Conservation (phyloP, 257 asterid genomes). For the Avicennia marina region DNA sequence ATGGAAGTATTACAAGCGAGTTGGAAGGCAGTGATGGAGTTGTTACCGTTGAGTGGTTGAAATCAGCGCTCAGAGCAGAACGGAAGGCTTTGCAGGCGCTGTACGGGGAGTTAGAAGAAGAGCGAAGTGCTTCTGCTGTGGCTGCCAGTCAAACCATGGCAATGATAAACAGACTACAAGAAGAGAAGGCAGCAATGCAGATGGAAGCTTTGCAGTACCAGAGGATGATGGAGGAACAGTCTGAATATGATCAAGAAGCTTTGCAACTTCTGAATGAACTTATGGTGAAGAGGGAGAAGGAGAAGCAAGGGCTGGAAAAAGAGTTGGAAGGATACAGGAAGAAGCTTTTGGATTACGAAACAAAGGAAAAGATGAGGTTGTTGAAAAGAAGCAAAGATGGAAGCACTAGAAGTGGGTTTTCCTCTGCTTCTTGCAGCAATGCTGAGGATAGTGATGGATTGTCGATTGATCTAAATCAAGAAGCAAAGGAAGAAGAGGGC, state of each 20-base stretch:
- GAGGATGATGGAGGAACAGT: slow-evolving; percentile 99
- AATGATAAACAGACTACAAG: slow-evolving; percentile 93
- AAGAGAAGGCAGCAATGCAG: slow-evolving; percentile 96
- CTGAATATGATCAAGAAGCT: slow-evolving; percentile 98
- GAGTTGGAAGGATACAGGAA: slow-evolving; percentile 66
- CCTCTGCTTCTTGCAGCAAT: slow-evolving; percentile 77
- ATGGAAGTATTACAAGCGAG: slow-evolving; percentile 84
- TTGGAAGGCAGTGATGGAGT: slow-evolving; percentile 69
- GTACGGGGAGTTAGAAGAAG: slow-evolving; percentile 86
- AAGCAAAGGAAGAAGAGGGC: slow-evolving; percentile 54
- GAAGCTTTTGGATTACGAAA: slow-evolving; percentile 61
- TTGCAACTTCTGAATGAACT: slow-evolving; percentile 86
- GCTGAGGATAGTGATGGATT: slow-evolving; percentile 78
- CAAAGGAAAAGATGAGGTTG: slow-evolving; percentile 48
- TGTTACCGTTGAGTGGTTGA: slow-evolving; percentile 50
- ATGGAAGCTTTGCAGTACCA: slow-evolving; percentile 99
- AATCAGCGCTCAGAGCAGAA: slow-evolving; percentile 61
- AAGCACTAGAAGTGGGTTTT: slow-evolving; percentile 57
- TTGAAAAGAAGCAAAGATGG: slow-evolving; percentile 52
- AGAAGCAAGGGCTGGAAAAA: slow-evolving; percentile 74
- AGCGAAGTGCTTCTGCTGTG: slow-evolving; percentile 90
- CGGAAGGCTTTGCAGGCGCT: slow-evolving; percentile 66
- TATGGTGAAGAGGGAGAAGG: slow-evolving; percentile 91
- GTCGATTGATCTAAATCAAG: slow-evolving; percentile 71
- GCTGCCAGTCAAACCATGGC: slow-evolving; percentile 98